Evolutionary conservation across 1,139 yeast genomes (phyloP).

Genomic region (Zygosaccharomyces sapae): DNA sequence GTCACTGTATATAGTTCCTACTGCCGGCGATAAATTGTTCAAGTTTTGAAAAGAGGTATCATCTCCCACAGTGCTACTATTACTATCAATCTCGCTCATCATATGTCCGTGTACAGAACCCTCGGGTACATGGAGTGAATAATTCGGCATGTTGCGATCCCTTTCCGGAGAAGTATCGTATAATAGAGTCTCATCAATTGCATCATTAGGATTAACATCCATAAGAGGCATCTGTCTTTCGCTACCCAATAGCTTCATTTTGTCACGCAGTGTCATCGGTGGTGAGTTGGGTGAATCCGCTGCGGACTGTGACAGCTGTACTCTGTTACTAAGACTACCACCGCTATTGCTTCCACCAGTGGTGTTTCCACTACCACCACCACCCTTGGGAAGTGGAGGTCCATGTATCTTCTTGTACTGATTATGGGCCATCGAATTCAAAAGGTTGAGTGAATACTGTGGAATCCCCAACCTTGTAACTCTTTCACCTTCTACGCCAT

Average conservation of each 20-base stretch:
- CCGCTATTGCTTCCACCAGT: not conserved
- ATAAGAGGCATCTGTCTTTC: constrained; percentile 15
- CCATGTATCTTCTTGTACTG: constrained; percentile 17
- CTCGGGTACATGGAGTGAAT: not conserved
- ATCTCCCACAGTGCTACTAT: constrained; percentile 31
- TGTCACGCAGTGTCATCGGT: constrained; percentile 31
- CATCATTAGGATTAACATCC: constrained; percentile 7
- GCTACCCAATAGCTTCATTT: constrained; percentile 27
- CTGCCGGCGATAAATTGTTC: constrained; percentile 21
- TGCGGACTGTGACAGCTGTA: not conserved
- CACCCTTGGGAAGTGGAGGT: constrained; percentile 2
- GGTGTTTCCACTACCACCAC: not conserved
- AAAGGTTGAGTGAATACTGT: constrained; percentile 35
- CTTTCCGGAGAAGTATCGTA: constrained; percentile 4
- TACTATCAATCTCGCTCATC: constrained; percentile 27
- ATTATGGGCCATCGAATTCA: constrained; percentile 34
- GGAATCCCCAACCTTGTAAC: constrained; percentile 47
- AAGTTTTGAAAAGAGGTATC: constrained; percentile 27
- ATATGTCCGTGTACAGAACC: constrained; percentile 2
- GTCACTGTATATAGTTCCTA: constrained; percentile 11
- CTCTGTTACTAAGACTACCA: not conserved
- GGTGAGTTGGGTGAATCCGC: constrained; percentile 25
- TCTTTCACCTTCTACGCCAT: constrained; percentile 63
- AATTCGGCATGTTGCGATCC: constrained; percentile 3
- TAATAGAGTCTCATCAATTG: constrained; percentile 8